Evolutionary conservation across 345 rosid genomes (phyloP).

Genomic region (Lepidium aucheri): DNA sequence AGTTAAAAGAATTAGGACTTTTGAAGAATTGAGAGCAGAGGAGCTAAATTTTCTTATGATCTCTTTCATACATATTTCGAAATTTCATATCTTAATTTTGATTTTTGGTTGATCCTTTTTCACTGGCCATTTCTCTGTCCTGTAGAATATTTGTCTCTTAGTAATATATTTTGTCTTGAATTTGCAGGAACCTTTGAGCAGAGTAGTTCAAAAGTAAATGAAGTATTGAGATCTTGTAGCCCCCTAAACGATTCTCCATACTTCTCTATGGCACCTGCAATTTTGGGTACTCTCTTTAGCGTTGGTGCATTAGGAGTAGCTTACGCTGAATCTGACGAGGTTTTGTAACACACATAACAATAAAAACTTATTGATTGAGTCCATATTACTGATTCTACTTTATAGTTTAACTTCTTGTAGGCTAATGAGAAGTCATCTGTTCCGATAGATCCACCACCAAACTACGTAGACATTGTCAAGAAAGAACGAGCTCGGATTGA

Average conservation of each 20-base stretch:
- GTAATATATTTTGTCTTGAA: background rate
- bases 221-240: slow-evolving; percentile 19
- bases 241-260: slow-evolving; percentile 6
- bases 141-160: background rate
- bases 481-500: slow-evolving; percentile 61
- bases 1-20: background rate
- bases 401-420: slow-evolving; percentile 27
- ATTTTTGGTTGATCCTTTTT: background rate
- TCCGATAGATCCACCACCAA: slow-evolving; percentile 44
- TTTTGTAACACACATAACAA: slow-evolving; percentile 7
- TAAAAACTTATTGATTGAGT: background rate
- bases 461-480: slow-evolving; percentile 49
- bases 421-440: slow-evolving; percentile 29
- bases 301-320: slow-evolving; percentile 44
- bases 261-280: slow-evolving; percentile 32
- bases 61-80: background rate
- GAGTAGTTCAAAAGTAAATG: slow-evolving; percentile 1
- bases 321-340: slow-evolving; percentile 69
- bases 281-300: slow-evolving; percentile 50
- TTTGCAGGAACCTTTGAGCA: slow-evolving; percentile 31
- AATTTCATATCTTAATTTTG: too few relatives aligned
- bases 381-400: background rate
- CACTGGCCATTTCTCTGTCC: background rate
- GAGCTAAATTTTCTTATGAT: background rate
- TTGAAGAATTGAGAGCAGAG: background rate